These are phyloP conservation scores for Phytophthora aleatoria DNA, from an alignment of 352 stramenopile species.

Conservation along the genomic window DNA sequence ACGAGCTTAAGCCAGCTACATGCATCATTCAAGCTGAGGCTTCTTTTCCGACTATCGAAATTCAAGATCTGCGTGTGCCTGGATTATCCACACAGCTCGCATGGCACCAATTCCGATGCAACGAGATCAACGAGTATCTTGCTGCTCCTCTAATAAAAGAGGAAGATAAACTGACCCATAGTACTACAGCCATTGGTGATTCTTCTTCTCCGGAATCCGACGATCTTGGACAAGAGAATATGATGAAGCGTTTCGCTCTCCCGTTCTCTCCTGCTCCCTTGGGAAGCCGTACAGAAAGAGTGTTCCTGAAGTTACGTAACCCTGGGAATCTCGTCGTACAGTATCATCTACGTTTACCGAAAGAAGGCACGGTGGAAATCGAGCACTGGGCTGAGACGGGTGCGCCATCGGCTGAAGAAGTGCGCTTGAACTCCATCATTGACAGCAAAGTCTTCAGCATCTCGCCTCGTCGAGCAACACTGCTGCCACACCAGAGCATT, in stretches of 20 bases:
- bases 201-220: constrained; percentile 15
- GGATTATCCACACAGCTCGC: constrained; percentile 52
- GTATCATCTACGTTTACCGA: constrained; percentile 89
- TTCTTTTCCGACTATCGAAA: constrained; percentile 87
- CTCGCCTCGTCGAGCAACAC: constrained; percentile 50
- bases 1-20: constrained; percentile 33
- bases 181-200: constrained; percentile 30
- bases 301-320: constrained; percentile 89
- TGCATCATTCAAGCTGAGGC: constrained; percentile 72
- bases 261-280: constrained; percentile 81
- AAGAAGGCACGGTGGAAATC: constrained; percentile 92
- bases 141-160: constrained; percentile 47
- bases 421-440: constrained; percentile 80
- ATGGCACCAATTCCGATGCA: constrained; percentile 79
- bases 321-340: constrained; percentile 81
- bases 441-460: constrained; percentile 80
- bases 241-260: constrained; percentile 60
- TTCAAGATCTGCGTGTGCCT: constrained; percentile 82
- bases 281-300: constrained; percentile 51
- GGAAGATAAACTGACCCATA: constrained; percentile 22
- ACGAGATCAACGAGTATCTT: constrained; percentile 76
- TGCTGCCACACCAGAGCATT: constrained; percentile 67
- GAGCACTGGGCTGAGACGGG: constrained; percentile 93
- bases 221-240: constrained; percentile 11
- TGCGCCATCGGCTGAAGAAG: constrained; percentile 79